Percentiles rank a stretch among this genome's conserved stretches.
Conservation (phyloP, 2,329 filamentous ascomycete species). For the Penicillium sp. region DNA sequence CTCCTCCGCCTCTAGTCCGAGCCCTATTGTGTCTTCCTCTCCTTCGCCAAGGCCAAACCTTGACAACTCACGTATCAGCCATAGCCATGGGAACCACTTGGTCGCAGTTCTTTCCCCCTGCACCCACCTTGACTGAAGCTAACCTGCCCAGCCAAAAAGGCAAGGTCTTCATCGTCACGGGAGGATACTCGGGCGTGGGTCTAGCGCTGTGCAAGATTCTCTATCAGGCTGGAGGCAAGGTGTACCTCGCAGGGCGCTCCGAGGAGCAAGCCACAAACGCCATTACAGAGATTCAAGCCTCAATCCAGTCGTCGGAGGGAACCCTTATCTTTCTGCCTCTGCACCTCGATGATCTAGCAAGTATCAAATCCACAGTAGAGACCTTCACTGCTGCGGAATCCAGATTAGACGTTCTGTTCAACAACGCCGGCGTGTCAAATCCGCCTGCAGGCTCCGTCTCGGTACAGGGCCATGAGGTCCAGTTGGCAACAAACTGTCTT, state of each 20-base stretch:
- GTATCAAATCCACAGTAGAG: conserved; percentile 39
- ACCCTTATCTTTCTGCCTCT: conserved; percentile 31
- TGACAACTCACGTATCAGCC: not conserved
- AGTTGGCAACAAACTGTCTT: conserved; percentile 40
- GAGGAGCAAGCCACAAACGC: conserved; percentile 31
- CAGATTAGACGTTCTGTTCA: conserved; percentile 46
- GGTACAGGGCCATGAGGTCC: conserved; percentile 29
- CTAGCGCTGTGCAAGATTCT: conserved; percentile 24
- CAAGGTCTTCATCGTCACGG: conserved; percentile 30
- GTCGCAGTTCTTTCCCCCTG: conserved; percentile 21
- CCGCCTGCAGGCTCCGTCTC: conserved; percentile 25
- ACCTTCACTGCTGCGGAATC: conserved; percentile 39
- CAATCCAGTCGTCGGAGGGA: not conserved
- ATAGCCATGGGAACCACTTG: conserved; percentile 13
- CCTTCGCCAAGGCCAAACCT: not conserved
- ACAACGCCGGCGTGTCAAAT: conserved; percentile 41
- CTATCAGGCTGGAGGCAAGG: conserved; percentile 19
- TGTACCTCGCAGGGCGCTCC: conserved; percentile 26
- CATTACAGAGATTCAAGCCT: conserved; percentile 31
- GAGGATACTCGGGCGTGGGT: conserved; percentile 25
- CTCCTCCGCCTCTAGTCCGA: too few relatives aligned
- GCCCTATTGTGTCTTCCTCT: not conserved
- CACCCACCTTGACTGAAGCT: conserved; percentile 18
- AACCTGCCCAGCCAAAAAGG: conserved; percentile 21
- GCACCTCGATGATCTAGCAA: conserved; percentile 45